A percentile compares a stretch with the other conserved stretches of the same genome.
Conservation (phyloP, 1,284 basidiomycete species). For the Phellopilus nigrolimitatus region DNA sequence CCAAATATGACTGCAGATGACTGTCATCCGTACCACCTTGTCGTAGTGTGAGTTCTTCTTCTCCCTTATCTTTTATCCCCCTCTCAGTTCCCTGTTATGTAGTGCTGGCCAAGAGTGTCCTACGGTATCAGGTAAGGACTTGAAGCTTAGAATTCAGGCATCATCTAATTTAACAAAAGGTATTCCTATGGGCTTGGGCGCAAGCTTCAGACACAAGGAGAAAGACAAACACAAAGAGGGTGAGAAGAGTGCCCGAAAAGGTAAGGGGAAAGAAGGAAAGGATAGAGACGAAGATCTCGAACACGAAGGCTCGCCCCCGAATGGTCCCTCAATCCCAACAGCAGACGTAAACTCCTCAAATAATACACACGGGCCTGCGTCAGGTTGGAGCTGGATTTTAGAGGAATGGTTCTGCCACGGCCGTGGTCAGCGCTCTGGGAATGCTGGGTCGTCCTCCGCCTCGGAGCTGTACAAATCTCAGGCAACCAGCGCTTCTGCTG, state of each 20-base stretch:
- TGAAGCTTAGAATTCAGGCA: slow-evolving; percentile 8
- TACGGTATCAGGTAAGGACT: slow-evolving; percentile 51
- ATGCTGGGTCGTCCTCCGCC: slow-evolving; percentile 4
- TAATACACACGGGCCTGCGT: slow-evolving; percentile 3
- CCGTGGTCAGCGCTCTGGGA: slow-evolving; percentile 4
- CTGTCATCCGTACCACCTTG: slow-evolving; percentile 73
- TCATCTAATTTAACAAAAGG: too few relatives aligned
- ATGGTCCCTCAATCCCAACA: slow-evolving; percentile 1
- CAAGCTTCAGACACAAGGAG: slow-evolving; percentile 59
- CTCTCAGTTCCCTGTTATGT: slow-evolving; percentile 20
- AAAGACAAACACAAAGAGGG: slow-evolving; percentile 44
- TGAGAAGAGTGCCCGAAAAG: slow-evolving; percentile 32
- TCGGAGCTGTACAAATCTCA: slow-evolving; percentile 16
- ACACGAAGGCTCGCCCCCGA: neutral
- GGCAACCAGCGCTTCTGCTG: neutral
- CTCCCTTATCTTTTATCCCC: slow-evolving; percentile 8
- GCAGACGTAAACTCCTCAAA: neutral
- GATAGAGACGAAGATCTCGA: slow-evolving; percentile 16
- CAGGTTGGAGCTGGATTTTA: slow-evolving; percentile 19
- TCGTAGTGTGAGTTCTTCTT: slow-evolving; percentile 57
- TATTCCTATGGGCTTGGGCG: slow-evolving; percentile 70
- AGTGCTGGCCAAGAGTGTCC: slow-evolving; percentile 85
- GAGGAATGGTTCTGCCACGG: slow-evolving; percentile 19
- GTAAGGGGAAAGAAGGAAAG: slow-evolving; percentile 26
- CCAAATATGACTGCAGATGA: slow-evolving; percentile 48